Conservation (phyloP, 352 stramenopile genomes). For the Globisporangium apiculatum region DNA sequence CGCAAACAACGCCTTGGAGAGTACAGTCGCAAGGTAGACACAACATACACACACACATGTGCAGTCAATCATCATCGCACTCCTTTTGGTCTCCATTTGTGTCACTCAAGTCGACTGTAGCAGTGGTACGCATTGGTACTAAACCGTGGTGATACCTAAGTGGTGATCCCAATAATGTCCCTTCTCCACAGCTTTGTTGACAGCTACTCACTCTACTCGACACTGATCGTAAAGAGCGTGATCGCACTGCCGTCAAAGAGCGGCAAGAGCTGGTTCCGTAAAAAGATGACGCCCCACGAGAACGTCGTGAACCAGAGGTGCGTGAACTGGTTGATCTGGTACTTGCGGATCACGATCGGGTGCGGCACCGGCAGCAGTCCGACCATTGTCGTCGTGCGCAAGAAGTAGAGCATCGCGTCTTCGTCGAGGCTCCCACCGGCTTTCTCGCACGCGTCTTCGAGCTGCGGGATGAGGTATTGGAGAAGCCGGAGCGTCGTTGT, state of each 20-base stretch:
- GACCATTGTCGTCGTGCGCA: conserved; percentile 98
- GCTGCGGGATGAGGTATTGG: conserved; percentile 90
- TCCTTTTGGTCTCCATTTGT: neutral
- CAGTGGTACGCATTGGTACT: no score
- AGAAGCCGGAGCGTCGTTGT: conserved; percentile 93
- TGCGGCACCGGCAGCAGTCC: conserved; percentile 96
- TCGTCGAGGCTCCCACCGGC: conserved; percentile 90
- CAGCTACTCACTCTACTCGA: conserved; percentile 35
- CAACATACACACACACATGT: neutral
- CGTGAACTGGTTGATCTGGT: conserved; percentile 98
- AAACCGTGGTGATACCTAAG: no score
- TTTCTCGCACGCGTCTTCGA: conserved; percentile 71
- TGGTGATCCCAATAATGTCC: no score
- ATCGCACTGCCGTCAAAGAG: conserved; percentile 96
- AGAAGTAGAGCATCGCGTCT: conserved; percentile 94
- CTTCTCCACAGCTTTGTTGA: neutral
- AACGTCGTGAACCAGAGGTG: conserved; percentile 99
- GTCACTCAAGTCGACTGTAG: no score
- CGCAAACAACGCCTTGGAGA: neutral
- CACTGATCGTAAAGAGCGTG: conserved; percentile 92
- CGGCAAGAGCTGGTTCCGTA: conserved; percentile 94
- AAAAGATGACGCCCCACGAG: conserved; percentile 98
- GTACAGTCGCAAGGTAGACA: neutral
- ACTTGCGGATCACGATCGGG: conserved; percentile 98
- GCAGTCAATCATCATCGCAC: neutral